Evolutionary conservation across 441 rosid species (phyloP).

Genomic region (Macaranga tanarius): DNA sequence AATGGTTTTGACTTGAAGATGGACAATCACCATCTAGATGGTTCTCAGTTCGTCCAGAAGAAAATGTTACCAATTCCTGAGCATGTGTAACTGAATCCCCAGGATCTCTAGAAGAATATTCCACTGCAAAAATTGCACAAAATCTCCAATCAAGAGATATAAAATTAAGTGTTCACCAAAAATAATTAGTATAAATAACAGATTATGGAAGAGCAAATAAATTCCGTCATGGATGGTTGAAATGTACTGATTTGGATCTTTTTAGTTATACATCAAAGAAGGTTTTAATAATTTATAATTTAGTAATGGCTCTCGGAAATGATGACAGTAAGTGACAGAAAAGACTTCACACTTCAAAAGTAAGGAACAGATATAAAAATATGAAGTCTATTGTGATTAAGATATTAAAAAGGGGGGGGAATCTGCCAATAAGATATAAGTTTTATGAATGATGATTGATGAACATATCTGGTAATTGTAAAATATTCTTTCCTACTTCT

Average conservation of each 20-base stretch:
- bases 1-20: constrained; percentile 39
- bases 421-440: too few relatives aligned
- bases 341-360: not conserved
- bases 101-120: constrained; percentile 47
- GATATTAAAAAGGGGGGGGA: too few relatives aligned
- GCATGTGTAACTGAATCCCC: constrained; percentile 36
- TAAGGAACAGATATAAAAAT: not conserved
- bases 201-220: not conserved
- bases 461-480: too few relatives aligned
- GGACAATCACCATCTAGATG: constrained; percentile 34
- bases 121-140: constrained; percentile 44
- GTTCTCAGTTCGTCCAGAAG: constrained; percentile 40
- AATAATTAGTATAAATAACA: not conserved
- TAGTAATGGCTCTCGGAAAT: not conserved
- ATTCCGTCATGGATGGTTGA: not conserved
- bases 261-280: not conserved
- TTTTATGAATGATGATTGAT: too few relatives aligned
- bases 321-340: not conserved
- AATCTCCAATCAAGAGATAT: constrained; percentile 7
- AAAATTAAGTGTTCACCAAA: not conserved
- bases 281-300: not conserved
- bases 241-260: not conserved
- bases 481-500: too few relatives aligned
- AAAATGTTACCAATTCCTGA: constrained; percentile 52
- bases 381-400: not conserved